Percentiles rank a stretch among this genome's conserved stretches.
These are phyloP conservation scores for Hypomyces perniciosus DNA, from an alignment of 2,329 filamentous ascomycete species.

Conservation along the genomic window DNA sequence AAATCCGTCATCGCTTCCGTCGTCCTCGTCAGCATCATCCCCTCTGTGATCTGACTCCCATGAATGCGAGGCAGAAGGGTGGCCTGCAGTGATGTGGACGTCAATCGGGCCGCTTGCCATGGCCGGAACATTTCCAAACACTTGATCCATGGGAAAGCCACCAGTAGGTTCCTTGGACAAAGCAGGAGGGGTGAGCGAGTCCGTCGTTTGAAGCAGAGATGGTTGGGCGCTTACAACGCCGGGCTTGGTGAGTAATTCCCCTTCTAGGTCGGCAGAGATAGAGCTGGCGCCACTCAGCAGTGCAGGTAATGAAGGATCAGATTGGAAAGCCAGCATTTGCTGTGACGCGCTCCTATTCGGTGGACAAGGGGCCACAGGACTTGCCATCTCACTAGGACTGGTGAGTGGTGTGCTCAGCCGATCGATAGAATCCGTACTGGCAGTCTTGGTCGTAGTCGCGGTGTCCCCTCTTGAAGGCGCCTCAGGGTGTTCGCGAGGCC, in stretches of 20 bases:
- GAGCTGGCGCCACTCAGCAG: slow-evolving; percentile 59
- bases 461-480: slow-evolving; percentile 36
- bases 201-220: slow-evolving; percentile 45
- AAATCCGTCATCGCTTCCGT: slow-evolving; percentile 50
- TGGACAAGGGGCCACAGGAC: slow-evolving; percentile 39
- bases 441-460: slow-evolving; percentile 41
- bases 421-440: slow-evolving; percentile 47
- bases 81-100: slow-evolving; percentile 21
- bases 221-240: slow-evolving; percentile 37
- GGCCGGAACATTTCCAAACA: slow-evolving; percentile 26
- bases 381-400: slow-evolving; percentile 48
- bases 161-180: slow-evolving; percentile 40
- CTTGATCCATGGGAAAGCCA: slow-evolving; percentile 42
- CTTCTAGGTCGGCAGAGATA: slow-evolving; percentile 56
- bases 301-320: slow-evolving; percentile 58
- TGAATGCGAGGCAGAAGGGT: slow-evolving; percentile 7
- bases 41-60: slow-evolving; percentile 12
- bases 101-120: slow-evolving; percentile 29
- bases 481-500: slow-evolving; percentile 15
- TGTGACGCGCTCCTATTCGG: slow-evolving; percentile 38
- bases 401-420: slow-evolving; percentile 46
- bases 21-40: slow-evolving; percentile 41
- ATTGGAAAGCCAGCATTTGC: slow-evolving; percentile 50
- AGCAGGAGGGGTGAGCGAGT: slow-evolving; percentile 50
- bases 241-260: slow-evolving; percentile 50